Evolutionary conservation across 768 basidiomycete genomes (phyloP).

Genomic region (Tremella fuciformis): DNA sequence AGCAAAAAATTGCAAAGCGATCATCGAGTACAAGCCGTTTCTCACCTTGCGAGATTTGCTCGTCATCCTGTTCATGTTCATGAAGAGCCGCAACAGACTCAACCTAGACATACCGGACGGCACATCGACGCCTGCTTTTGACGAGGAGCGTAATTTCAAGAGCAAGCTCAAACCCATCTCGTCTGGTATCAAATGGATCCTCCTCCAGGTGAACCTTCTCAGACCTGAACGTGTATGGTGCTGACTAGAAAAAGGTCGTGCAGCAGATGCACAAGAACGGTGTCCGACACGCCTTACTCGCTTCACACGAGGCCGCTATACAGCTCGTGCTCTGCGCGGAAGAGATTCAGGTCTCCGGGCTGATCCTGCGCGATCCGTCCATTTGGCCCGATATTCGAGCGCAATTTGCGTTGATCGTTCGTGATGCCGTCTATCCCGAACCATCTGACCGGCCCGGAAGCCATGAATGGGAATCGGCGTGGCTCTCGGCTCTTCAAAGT

Average conservation of each 20-base stretch:
- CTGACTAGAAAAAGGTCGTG: no score
- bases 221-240: no score
- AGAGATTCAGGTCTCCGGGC: neutral
- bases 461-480: neutral
- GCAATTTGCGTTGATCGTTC: neutral
- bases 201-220: neutral
- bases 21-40: neutral
- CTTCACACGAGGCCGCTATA: neutral
- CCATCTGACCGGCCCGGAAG: neutral
- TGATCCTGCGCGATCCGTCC: slow-evolving; percentile 1
- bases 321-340: neutral
- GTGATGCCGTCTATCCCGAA: neutral
- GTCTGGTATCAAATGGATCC: neutral
- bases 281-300: neutral
- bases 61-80: neutral
- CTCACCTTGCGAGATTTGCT: neutral
- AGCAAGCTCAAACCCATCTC: neutral
- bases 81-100: neutral
- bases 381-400: neutral
- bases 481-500: neutral
- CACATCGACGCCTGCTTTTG: neutral
- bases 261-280: slow-evolving; percentile 1
- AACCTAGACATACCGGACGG: neutral
- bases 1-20: neutral
- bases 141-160: neutral